phyloP scores from a whole-genome alignment of 2,329 filamentous ascomycete genomes.

The Fusarium sp. region DNA sequence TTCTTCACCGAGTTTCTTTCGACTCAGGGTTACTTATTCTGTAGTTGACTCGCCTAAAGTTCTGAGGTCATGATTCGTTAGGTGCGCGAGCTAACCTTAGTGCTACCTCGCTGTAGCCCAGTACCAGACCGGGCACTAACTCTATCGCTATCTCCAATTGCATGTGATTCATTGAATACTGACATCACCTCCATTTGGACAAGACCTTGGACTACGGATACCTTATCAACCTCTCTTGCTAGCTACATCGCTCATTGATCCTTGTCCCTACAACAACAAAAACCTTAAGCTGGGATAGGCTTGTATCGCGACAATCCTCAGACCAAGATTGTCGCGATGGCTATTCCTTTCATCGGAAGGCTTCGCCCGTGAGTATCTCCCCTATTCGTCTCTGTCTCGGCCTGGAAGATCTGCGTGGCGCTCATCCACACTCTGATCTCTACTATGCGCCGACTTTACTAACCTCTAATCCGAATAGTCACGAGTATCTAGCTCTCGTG shows the following conservation, averaged over 20 bases:
- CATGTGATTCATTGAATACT: constrained; percentile 37
- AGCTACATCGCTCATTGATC: constrained; percentile 11
- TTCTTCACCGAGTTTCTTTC: constrained; percentile 14
- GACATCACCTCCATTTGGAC: constrained; percentile 39
- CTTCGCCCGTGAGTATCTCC: constrained; percentile 59
- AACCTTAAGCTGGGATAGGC: neutral
- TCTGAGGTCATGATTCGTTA: constrained; percentile 37
- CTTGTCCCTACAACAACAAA: constrained; percentile 10
- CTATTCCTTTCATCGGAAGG: constrained; percentile 64
- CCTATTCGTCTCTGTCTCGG: neutral
- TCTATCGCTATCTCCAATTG: constrained; percentile 25
- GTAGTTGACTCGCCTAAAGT: constrained; percentile 21
- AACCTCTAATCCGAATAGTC: constrained; percentile 56
- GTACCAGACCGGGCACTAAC: neutral
- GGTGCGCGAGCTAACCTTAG: constrained; percentile 8
- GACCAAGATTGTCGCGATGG: constrained; percentile 52
- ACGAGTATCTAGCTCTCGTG: constrained; percentile 88
- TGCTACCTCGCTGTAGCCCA: constrained; percentile 6
- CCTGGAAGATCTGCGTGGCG: constrained; percentile 3
- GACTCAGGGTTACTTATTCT: neutral
- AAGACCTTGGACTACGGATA: neutral
- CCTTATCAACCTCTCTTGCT: constrained; percentile 11
- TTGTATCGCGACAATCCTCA: constrained; percentile 10
- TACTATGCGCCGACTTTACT: constrained; percentile 22
- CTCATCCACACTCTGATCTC: constrained; percentile 4